phyloP scores from a whole-genome alignment of 1,284 basidiomycete genomes.

The Phaffia rhodozyma region DNA sequence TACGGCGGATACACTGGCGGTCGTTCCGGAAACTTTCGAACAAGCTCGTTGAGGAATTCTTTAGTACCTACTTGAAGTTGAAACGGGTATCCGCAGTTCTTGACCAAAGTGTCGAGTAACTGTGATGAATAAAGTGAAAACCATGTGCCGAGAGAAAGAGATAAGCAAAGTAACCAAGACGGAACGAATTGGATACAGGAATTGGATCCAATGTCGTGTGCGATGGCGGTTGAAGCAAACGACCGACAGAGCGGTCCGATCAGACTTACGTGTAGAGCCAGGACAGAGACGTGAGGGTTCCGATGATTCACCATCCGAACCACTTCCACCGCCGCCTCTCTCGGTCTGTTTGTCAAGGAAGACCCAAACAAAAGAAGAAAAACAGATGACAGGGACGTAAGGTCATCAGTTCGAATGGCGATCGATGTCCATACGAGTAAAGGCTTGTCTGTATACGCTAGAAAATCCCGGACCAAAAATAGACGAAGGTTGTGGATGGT shows the following conservation, averaged over 20 bases:
- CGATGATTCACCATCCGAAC: slow-evolving; percentile 76
- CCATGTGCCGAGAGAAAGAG: not conserved
- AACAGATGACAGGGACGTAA: not conserved
- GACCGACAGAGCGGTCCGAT: not conserved
- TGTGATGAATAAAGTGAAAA: slow-evolving; percentile 23
- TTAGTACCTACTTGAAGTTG: slow-evolving; percentile 98
- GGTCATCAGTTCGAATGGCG: not conserved
- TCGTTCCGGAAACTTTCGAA: slow-evolving; percentile 91
- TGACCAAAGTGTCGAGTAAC: slow-evolving; percentile 84
- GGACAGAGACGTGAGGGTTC: slow-evolving; percentile 75
- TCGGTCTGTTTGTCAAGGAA: slow-evolving; percentile 44
- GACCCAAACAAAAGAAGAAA: slow-evolving; percentile 4
- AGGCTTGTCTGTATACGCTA: not conserved
- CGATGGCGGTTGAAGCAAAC: not conserved
- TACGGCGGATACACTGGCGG: slow-evolving; percentile 89
- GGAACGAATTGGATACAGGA: not conserved
- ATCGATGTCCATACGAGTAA: not conserved
- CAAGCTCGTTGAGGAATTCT: slow-evolving; percentile 97
- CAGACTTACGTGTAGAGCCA: slow-evolving; percentile 42
- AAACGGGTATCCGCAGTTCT: slow-evolving; percentile 90
- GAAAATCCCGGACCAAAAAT: not conserved
- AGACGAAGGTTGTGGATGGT: not conserved
- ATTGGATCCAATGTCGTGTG: not conserved
- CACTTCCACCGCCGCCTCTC: slow-evolving; percentile 75
- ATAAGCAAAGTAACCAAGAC: not conserved